Conservation (phyloP, 345 rosid species). For the Clausena lansium region DNA sequence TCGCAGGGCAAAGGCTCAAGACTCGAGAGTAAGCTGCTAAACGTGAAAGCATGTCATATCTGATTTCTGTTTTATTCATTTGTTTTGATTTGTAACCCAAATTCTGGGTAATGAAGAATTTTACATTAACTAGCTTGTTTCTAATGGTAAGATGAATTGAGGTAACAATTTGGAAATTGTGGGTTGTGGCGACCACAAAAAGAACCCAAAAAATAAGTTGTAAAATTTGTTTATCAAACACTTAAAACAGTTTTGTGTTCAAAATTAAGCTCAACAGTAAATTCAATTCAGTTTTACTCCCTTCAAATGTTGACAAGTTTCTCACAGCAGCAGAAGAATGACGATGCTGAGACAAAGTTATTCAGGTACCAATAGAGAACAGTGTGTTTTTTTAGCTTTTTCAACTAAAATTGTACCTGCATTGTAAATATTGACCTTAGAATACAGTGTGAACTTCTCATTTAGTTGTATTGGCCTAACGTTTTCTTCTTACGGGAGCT, state of each 20-base stretch:
- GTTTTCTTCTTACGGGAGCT: too few species aligned
- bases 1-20: slow-evolving; percentile 24
- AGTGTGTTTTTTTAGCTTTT: too few species aligned
- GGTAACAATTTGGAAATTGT: neutral
- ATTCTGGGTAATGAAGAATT: neutral
- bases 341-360: neutral
- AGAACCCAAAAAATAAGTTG: too few species aligned
- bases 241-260: neutral
- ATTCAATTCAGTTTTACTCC: neutral
- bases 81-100: too few species aligned
- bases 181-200: too few species aligned
- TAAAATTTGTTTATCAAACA: too few species aligned
- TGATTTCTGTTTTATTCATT: neutral
- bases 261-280: neutral
- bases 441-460: too few species aligned
- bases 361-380: neutral
- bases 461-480: too few species aligned
- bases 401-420: too few species aligned
- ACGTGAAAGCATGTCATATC: too few species aligned
- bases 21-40: too few species aligned
- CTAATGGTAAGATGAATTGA: neutral
- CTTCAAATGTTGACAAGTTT: neutral
- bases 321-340: neutral
- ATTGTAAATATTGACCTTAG: too few species aligned
- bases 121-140: neutral